Base-by-base conservation (phyloP, 2,329 filamentous ascomycete genomes). In the Aspergillus sp. region DNA sequence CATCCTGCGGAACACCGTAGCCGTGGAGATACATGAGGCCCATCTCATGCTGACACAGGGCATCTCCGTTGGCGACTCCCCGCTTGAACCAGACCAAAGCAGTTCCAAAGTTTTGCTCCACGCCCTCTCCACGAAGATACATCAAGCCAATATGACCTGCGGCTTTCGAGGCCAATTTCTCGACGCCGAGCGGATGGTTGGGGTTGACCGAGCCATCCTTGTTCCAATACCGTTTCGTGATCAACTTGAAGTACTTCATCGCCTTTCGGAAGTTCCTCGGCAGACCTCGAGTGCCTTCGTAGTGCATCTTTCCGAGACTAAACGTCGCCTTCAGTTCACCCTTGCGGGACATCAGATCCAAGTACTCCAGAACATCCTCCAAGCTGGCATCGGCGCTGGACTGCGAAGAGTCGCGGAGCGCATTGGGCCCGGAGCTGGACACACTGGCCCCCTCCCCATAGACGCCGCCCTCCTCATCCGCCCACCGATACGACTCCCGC, bases 361-460 rank as follows among this genome's bases (percentile, higher is more conserved):
- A 78, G 63, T 96, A 99, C 68, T 99, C 94, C 54, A 99, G 85
- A 14, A 97, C 88, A 70, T 99, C 93, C 63, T 96, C 91, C 53
- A 97, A 84, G 14, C 90, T 89, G 1, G 91, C 91, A 64, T 96
- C 88, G 1, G 88, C 84, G 66, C 94, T 89, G 2, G 90, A 89
- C 58, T 88, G 87, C 1, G 86, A 81, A 51, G 85, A 85, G 17
- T 86, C 84, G 57, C 86, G 86, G 64, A 87, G 82, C 3, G 91
- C 91, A 67, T 96, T 92, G 52, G 83, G 81, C 4, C 94, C 94
- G 0, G 94, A 88, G 67, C 91, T 97, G 20, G 88, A 87, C 36
- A 88, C 89, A 67, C 93, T 97, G 11, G 94, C 94, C 3, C 94
- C 95, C 72, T 96, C 91, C 44, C 94, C 95, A 68, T 97, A 99